Evolutionary conservation across 2,329 filamentous ascomycete species (phyloP), one percentile per base, ranked within the genome.

Genomic region (Phoma sp.): DNA sequence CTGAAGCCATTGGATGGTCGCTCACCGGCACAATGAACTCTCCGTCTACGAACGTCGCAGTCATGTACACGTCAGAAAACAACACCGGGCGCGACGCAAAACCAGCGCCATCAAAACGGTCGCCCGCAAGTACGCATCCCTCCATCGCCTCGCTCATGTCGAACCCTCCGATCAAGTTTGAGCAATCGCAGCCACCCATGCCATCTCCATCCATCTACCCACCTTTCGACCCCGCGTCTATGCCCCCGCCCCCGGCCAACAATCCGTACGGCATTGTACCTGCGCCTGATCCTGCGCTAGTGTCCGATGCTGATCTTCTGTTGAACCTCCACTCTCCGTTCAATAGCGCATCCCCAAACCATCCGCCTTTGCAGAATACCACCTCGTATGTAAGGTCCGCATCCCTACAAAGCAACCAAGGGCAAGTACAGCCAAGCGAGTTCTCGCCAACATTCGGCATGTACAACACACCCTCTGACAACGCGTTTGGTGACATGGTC

Each of bases 11-110:
- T 53, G 92, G 91, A 1, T 96, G 90, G 89, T 92, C 91, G 7
- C 77, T 96, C n/a, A 92, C 92, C 0, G 92, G 92, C 12, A 93
- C 89, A 1, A 92, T 91, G 48, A 92, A 96, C 67, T 95, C 91
- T 3, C 89, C 91, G 1, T 92, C 87, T 59, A 92, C 91, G 0
- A 95, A 91, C 67, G 78, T 96, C 4, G 93, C 91, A 1, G 83
- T 93, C 50, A 84, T 96, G 68, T 96, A 92, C 69, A 87, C 90
- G 55, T 87, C 81, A 51, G 76, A 78, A 18, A 67, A 65, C 60
- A 61, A 65, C 61, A 61, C 60, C 26, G 47, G 47, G 4, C 65
- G 68, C 21, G 66, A 69, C 10, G 36, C 50, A n/a, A 73, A 65
- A 42, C 30, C 55, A 21, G 17, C 34, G 10, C 47, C 48, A 20